Evolutionary conservation across 495 filamentous ascomycete species (phyloP).

Genomic region (Tuber aestivum): DNA sequence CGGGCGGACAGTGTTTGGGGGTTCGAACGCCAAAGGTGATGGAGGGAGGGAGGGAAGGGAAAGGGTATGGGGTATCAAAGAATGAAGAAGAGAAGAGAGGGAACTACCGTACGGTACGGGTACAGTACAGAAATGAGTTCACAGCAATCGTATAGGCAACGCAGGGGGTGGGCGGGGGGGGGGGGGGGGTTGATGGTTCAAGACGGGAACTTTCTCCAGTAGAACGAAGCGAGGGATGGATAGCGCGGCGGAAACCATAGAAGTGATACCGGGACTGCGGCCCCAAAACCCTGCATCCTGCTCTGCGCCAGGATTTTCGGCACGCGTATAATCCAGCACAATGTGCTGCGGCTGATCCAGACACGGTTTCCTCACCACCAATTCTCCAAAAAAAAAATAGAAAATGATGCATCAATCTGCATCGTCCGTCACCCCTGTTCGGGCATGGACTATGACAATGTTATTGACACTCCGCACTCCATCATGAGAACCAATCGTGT

Average conservation of each 20-base stretch:
- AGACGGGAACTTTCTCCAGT: constrained; percentile 26
- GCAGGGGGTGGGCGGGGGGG: constrained; percentile 27
- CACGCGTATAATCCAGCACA: constrained; percentile 38
- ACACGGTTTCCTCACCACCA: constrained; percentile 34
- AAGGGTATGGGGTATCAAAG: constrained; percentile 1
- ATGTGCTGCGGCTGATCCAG: constrained; percentile 35
- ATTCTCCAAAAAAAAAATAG: neutral
- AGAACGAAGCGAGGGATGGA: neutral
- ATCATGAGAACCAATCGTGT: neutral
- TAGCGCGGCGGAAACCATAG: neutral
- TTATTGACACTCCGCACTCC: neutral
- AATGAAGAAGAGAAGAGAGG: constrained; percentile 11
- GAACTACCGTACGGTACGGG: too few species aligned
- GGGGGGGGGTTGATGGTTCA: too few species aligned
- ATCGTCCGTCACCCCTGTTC: neutral
- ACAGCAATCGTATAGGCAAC: constrained; percentile 16
- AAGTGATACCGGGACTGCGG: neutral
- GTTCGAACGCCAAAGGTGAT: neutral
- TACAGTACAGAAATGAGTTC: constrained; percentile 26
- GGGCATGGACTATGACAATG: neutral
- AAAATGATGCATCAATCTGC: neutral
- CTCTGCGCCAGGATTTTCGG: constrained; percentile 14
- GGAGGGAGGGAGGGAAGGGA: neutral
- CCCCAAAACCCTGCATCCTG: neutral
- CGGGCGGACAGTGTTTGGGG: neutral